Evolutionary conservation across 164 flowering plant genomes (phyloP).

Genomic region (Macadamia integrifolia): DNA sequence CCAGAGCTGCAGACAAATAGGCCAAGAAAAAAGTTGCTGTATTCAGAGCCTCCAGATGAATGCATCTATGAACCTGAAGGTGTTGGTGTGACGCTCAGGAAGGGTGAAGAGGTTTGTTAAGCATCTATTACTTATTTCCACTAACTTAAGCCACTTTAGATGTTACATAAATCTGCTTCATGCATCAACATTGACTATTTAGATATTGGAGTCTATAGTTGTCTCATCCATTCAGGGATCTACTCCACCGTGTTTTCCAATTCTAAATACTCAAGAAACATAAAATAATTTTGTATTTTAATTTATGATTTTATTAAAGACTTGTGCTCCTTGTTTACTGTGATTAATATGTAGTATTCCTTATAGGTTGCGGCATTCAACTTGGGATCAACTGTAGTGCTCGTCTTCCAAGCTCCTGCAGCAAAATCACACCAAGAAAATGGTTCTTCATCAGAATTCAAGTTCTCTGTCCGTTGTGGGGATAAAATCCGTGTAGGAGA

Average conservation of each 20-base stretch:
- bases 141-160: neutral
- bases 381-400: conserved; percentile 96
- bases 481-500: conserved; percentile 73
- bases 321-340: neutral
- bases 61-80: conserved; percentile 69
- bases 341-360: neutral
- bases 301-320: neutral
- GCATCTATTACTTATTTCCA: neutral
- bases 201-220: no score
- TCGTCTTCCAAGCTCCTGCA: conserved; percentile 81
- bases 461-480: conserved; percentile 55
- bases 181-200: no score
- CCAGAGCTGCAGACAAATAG: conserved; percentile 74
- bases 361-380: conserved; percentile 84
- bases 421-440: conserved; percentile 23
- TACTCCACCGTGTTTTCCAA: neutral
- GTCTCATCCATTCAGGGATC: neutral
- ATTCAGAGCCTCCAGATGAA: conserved; percentile 64
- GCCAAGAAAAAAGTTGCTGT: conserved; percentile 51
- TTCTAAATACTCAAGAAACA: no score
- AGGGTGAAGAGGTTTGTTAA: conserved; percentile 77
- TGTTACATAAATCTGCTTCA: no score
- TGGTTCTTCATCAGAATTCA: conserved; percentile 44
- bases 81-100: conserved; percentile 57
- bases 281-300: neutral